Base-by-base conservation (phyloP, 129 eudicot genomes). In the Tagetes patula region DNA sequence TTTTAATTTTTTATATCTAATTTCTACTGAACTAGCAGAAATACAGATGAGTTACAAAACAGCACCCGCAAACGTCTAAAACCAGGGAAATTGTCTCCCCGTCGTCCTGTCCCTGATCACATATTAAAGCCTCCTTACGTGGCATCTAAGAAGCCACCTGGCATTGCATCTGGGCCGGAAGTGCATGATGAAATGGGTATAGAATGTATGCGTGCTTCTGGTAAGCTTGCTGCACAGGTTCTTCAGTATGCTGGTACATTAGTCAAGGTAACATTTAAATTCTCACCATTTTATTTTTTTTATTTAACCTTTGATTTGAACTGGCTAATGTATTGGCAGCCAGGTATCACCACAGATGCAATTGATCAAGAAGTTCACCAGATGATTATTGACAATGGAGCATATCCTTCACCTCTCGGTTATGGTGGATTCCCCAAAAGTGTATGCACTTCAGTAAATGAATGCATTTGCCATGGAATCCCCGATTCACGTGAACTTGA, bases 351-450 rank as follows among this genome's bases (percentile, higher is more conserved):
- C 36, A 92, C 98, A 37, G 98, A 92, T 82, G 88, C 84, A 75
- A 89, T 92, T 78, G 98, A 92, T 78, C 85, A 84, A 81, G 95
- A 88, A 82, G 96, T 92, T 85, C 98, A 92, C 75, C 83, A 84
- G 55, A 85, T 92, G 92, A 92, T 89, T 32, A 81, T 92, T 58
- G 96, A 89, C 61, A 92, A 89, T 56, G 95, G 96, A 60, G 98
- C 98, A 9, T 92, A 92, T 83, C 98, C 98, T 54, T 92, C 98
- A 49, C 98, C 98, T 68, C 96, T 92, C 33, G 90, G 96, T 63
- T 92, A 92, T 81, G 96, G 95, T 66, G 98, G 98, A 27, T 92
- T 92, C 70, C 98, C 98, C 30, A 92, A 92, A 83, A 92, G 98
- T 75, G 98, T 92, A 9, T 92, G 98, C 79, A 92, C 98, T 42